These are phyloP conservation scores for Ambrosia artemisiifolia DNA, from an alignment of 129 eudicot genomes.

Conservation along the genomic window DNA sequence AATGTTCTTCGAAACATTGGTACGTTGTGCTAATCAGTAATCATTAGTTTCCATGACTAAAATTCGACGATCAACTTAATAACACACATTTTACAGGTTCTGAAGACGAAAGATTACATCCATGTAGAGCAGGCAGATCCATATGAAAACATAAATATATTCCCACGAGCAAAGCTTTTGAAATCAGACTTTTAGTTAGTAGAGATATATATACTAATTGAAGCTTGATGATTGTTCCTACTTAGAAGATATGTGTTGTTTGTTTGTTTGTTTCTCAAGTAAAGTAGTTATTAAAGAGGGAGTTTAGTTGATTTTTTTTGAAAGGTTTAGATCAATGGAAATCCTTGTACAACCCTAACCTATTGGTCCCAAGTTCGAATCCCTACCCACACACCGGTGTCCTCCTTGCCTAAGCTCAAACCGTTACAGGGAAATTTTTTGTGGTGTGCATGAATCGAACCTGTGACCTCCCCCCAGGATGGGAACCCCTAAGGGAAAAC, in stretches of 20 bases:
- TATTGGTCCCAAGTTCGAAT: too few species aligned
- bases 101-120: constrained; percentile 83
- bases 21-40: constrained; percentile 17
- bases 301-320: constrained; percentile 35
- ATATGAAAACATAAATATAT: constrained; percentile 51
- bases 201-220: background rate
- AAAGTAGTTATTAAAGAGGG: constrained; percentile 31
- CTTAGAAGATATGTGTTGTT: constrained; percentile 40
- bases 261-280: constrained; percentile 18
- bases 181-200: constrained; percentile 60
- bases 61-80: background rate
- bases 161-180: constrained; percentile 65
- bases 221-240: constrained; percentile 22
- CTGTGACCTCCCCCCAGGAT: too few species aligned
- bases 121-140: constrained; percentile 71
- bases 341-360: too few species aligned
- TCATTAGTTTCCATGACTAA: background rate
- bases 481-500: too few species aligned
- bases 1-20: constrained; percentile 95
- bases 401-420: too few species aligned
- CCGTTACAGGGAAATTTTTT: too few species aligned
- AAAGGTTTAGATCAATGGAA: too few species aligned
- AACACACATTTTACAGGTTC: constrained; percentile 49
- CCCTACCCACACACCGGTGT: too few species aligned
- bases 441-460: too few species aligned